These are phyloP conservation scores for Kwoniella pini DNA, from an alignment of 768 basidiomycete genomes.

Conservation along the genomic window DNA sequence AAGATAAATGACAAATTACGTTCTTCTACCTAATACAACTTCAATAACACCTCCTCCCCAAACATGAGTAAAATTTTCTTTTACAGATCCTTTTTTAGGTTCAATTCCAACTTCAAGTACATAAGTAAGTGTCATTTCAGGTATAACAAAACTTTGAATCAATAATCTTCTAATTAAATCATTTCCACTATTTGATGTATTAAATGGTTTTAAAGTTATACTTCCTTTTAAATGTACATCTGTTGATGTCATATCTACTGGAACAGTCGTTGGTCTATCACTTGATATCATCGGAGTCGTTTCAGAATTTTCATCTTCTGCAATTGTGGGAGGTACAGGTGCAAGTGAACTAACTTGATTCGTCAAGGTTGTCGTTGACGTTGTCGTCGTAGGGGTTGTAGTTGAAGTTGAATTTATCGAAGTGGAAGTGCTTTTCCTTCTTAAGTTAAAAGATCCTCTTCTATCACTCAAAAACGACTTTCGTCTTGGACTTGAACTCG, in stretches of 20 bases:
- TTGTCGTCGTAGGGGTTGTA: background rate
- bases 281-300: background rate
- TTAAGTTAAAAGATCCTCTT: slow-evolving; percentile 8
- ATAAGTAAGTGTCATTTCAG: slow-evolving; percentile 43
- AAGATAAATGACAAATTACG: no score
- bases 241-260: slow-evolving; percentile 20
- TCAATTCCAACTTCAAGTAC: slow-evolving; percentile 44
- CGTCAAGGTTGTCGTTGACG: background rate
- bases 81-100: slow-evolving; percentile 43
- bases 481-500: background rate
- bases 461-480: slow-evolving; percentile 4
- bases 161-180: slow-evolving; percentile 15
- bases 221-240: slow-evolving; percentile 43
- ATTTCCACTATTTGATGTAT: background rate
- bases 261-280: background rate
- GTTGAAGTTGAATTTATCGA: slow-evolving; percentile 1
- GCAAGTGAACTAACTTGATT: background rate
- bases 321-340: background rate
- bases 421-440: background rate
- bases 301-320: background rate
- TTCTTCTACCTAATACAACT: slow-evolving; percentile 34
- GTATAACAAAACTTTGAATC: slow-evolving; percentile 38
- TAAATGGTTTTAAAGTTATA: slow-evolving; percentile 12
- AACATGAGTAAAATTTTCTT: slow-evolving; percentile 46
- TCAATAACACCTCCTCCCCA: slow-evolving; percentile 49